Evolutionary conservation across 2,329 filamentous ascomycete genomes (phyloP), one percentile per base, ranked within the genome.

Genomic region (Magnaporthiopsis incrustans): DNA sequence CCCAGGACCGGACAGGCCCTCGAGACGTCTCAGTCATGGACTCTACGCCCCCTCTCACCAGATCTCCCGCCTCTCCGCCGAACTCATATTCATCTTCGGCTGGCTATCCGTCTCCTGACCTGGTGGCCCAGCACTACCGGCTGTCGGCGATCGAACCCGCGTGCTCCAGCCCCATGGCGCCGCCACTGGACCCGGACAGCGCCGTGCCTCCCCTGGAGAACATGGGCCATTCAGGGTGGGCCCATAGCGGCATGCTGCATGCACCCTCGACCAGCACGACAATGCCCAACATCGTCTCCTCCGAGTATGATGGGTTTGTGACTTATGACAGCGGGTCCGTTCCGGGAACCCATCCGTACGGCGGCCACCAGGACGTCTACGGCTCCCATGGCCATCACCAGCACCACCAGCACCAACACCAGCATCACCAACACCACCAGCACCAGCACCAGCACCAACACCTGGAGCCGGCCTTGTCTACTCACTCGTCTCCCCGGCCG

Each of bases 251-350:
- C 44, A 68, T 76, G 65, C 77, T 76, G 65, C 77, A 79, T 32
- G 71, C 77, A 32, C 69, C 74, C 26, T 73, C 78, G 56, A 76
- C 76, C 2, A 75, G 77, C 4, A 71, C 78, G 59, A 73, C 75
- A 64, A 75, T 79, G 66, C 76, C 80, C 63, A 80, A 77, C 68
- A 76, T 82, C 35, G 71, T 83, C 64, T 75, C 80, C 44, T 71
- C 78, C 50, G 82, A 83, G 59, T 85, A 84, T 70, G 79, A 82
- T 68, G 72, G 78, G 35, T 85, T 83, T 69, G 75, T 76, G 66
- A 74, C 76, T 64, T 84, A 82, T 69, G 77, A 79, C 50, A 12
- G 12, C n/a, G 69, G 75, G 32, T 71, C 73, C 63, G 70, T 80
- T 66, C 70, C 77, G 64, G 67, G 73, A 26, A 67, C 61, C 4